phyloP scores from a whole-genome alignment of 257 asterid species.

The Forsythia suspensa region DNA sequence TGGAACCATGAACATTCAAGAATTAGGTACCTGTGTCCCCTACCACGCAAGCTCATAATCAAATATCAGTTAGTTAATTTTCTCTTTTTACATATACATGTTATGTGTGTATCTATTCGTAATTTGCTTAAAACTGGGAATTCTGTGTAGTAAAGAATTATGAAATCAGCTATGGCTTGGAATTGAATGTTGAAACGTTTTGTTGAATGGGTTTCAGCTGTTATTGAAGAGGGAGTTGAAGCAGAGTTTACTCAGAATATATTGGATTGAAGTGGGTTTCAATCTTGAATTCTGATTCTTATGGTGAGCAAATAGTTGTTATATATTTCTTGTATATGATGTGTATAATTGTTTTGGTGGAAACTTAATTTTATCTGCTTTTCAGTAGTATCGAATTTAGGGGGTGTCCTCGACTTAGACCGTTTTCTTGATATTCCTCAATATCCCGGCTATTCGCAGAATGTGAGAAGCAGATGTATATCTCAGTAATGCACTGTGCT shows the following conservation, averaged over 20 bases:
- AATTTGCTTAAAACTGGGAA: conserved; percentile 17
- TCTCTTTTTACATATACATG: conserved; percentile 14
- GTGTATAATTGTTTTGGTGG: background rate
- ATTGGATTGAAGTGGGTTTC: conserved; percentile 24
- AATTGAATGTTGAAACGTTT: conserved; percentile 19
- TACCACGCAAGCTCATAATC: conserved; percentile 21
- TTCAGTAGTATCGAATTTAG: background rate
- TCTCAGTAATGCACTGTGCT: background rate
- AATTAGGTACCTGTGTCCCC: conserved; percentile 32
- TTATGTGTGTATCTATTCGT: background rate
- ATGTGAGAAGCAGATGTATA: too few relatives aligned
- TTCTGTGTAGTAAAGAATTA: conserved; percentile 20
- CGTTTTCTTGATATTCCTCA: background rate
- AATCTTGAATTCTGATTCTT: conserved; percentile 28
- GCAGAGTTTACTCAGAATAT: conserved; percentile 16
- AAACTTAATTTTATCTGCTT: background rate
- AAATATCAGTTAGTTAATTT: conserved; percentile 19
- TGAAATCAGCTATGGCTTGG: background rate
- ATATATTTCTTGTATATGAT: background rate
- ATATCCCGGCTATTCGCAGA: background rate
- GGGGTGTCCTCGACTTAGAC: too few relatives aligned
- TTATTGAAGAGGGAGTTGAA: conserved; percentile 11
- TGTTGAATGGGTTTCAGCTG: conserved; percentile 29
- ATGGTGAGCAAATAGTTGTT: conserved; percentile 26
- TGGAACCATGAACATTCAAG: conserved; percentile 33